Evolutionary conservation across 495 filamentous ascomycete species (phyloP).

Genomic region (Hypoxylon lienhwacheense): DNA sequence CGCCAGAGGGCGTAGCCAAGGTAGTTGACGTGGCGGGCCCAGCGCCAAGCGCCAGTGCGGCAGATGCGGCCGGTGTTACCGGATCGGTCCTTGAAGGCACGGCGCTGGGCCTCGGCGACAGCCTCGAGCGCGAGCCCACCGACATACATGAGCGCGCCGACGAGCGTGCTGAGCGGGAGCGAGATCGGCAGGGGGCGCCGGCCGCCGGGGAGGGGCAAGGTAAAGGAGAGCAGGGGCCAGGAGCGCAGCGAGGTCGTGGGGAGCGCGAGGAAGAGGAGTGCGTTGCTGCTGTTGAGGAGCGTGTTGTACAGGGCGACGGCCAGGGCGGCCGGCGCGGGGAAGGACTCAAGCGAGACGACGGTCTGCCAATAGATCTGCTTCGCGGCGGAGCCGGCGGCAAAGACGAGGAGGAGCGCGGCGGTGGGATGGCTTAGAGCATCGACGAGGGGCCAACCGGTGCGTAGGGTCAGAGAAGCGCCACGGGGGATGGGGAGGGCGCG

Average conservation of each 20-base stretch:
- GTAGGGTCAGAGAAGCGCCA: constrained; percentile 36
- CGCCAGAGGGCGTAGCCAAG: constrained; percentile 60
- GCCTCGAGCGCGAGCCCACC: constrained; percentile 54
- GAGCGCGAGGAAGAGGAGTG: constrained; percentile 50
- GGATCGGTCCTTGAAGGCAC: constrained; percentile 54
- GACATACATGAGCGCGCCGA: constrained; percentile 50
- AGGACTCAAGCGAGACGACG: constrained; percentile 47
- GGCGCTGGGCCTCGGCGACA: constrained; percentile 55
- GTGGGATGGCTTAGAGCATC: constrained; percentile 28
- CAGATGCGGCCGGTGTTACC: constrained; percentile 59
- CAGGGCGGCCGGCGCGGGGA: constrained; percentile 41
- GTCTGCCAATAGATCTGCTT: constrained; percentile 57
- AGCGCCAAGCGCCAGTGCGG: constrained; percentile 53
- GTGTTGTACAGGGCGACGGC: constrained; percentile 50
- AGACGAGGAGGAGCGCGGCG: constrained; percentile 46
- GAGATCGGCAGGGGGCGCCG: neutral
- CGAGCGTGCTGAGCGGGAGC: constrained; percentile 37
- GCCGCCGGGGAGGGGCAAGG: neutral
- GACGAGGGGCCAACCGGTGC: constrained; percentile 14
- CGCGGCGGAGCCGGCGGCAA: constrained; percentile 51
- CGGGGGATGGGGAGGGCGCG: constrained; percentile 1
- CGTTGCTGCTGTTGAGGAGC: constrained; percentile 49
- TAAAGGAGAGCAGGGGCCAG: constrained; percentile 40
- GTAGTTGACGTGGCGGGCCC: constrained; percentile 64
- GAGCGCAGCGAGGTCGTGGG: too few relatives aligned